A percentile compares a stretch with the other conserved stretches of the same genome.
phyloP scores from a whole-genome alignment of 2,329 filamentous ascomycete species.

The Pseudopyricularia cyperi region DNA sequence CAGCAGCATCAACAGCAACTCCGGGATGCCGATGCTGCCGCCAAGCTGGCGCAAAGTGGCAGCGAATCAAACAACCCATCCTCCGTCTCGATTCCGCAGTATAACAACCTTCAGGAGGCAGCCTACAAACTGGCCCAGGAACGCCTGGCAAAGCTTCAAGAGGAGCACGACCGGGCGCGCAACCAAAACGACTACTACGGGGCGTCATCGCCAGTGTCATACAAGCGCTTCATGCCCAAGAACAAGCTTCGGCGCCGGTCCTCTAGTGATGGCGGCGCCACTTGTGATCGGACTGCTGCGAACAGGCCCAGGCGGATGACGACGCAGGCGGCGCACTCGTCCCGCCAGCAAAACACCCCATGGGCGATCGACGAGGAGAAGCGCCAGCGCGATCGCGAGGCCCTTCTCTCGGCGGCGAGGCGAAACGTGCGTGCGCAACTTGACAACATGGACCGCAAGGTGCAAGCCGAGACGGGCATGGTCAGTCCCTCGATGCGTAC shows the following conservation, averaged over 20 bases:
- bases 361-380: slow-evolving; percentile 39
- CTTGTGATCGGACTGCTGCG: background rate
- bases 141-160: slow-evolving; percentile 66
- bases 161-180: slow-evolving; percentile 49
- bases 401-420: slow-evolving; percentile 65
- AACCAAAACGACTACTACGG: slow-evolving; percentile 66
- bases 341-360: background rate
- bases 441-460: slow-evolving; percentile 68
- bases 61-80: slow-evolving; percentile 10
- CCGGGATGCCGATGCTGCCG: slow-evolving; percentile 39
- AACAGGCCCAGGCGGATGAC: slow-evolving; percentile 1
- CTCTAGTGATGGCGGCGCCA: slow-evolving; percentile 49
- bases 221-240: slow-evolving; percentile 34
- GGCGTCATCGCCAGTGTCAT: slow-evolving; percentile 10
- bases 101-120: slow-evolving; percentile 64
- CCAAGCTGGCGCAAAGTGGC: slow-evolving; percentile 21
- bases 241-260: slow-evolving; percentile 48
- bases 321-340: background rate
- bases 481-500: slow-evolving; percentile 54
- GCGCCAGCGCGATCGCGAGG: slow-evolving; percentile 60
- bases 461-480: slow-evolving; percentile 65
- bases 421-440: slow-evolving; percentile 73
- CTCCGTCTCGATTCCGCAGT: slow-evolving; percentile 19
- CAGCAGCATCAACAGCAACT: slow-evolving; percentile 51
- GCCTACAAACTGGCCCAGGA: slow-evolving; percentile 80